Percentiles rank a stretch among this genome's conserved stretches.
phyloP scores from a whole-genome alignment of 768 basidiomycete genomes.

The Podaxis pistillaris region DNA sequence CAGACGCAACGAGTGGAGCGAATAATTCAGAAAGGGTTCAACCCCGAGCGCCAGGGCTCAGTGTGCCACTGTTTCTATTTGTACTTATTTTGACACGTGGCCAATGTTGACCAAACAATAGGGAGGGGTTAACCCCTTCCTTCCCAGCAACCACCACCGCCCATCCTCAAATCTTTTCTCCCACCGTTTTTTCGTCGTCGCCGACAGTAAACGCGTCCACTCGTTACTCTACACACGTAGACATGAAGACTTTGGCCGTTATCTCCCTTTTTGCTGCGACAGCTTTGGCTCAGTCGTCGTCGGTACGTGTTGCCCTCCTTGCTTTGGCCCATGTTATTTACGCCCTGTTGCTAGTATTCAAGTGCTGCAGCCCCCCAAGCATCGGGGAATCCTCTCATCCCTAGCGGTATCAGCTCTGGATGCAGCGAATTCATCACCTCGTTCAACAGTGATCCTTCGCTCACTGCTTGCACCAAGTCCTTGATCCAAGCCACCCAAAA shows the following conservation, averaged over 20 bases:
- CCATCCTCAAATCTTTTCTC: conserved; percentile 18
- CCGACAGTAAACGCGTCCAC: conserved; percentile 43
- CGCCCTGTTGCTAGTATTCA: conserved; percentile 19
- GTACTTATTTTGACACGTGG: conserved; percentile 27
- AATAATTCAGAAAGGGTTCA: neutral
- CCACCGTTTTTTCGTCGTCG: conserved; percentile 28
- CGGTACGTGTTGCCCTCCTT: conserved; percentile 28
- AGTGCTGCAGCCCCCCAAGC: conserved; percentile 24
- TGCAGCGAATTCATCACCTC: conserved; percentile 59
- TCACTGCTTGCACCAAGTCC: conserved; percentile 61
- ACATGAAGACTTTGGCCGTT: conserved; percentile 51
- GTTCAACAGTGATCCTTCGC: conserved; percentile 59
- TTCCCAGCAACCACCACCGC: conserved; percentile 19
- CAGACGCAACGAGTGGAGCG: neutral
- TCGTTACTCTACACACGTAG: conserved; percentile 38
- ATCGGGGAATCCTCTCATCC: conserved; percentile 55
- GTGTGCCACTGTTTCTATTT: conserved; percentile 27
- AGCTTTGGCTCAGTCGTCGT: conserved; percentile 49
- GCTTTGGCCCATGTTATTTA: neutral
- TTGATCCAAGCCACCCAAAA: conserved; percentile 58
- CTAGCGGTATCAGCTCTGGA: conserved; percentile 52
- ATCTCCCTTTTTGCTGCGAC: conserved; percentile 49
- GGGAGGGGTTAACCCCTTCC: conserved; percentile 18
- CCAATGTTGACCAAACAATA: conserved; percentile 20
- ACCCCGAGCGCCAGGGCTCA: neutral